Evolutionary conservation across 2,329 filamentous ascomycete species (phyloP), one percentile per base, ranked within the genome.

Genomic region (Curvularia sp.): DNA sequence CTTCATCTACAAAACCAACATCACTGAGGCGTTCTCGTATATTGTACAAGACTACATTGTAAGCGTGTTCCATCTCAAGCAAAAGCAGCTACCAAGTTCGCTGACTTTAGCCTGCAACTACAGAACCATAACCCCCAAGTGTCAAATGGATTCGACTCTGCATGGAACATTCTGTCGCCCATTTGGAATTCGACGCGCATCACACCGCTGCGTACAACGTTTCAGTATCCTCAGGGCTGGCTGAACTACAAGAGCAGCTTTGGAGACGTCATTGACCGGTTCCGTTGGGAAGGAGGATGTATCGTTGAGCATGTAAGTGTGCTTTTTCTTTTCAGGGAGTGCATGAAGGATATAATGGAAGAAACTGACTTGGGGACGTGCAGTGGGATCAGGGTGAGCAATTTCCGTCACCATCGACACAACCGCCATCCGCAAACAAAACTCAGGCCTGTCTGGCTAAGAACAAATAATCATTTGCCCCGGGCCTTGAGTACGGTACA

Each of bases 241-340:
- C 45, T 74, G 55, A 68, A 73, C 18, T 74, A 74, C 28, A 45
- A 54, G 13, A 63, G 42, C 2, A 2, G 13, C 23, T 72, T 71
- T 61, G 69, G 70, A 3, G 60, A 61, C 32, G 52, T 73, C 6
- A 66, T 74, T 13, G 72, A 73, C 61, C 60, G 71, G 18, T 74
- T 63, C 59, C 49, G 72, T 10, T 74, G 71, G 72, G 72, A 73
- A 55, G 65, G 56, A 15, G 71, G 69, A 8, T 74, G 72, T 42
- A 73, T 74, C 48, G 71, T 59, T 61, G 72, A 74, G 52, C 71
- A 74, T 61, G 71, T 69, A 57, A 68, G 71, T 72, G 8, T 54
- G 47, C 7, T 6, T 1, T 23, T 38, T 25, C 21, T 27, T 5
- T 39, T 9, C 0, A 43, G 49, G 3, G 10, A 47, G n/a, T 10